Evolutionary conservation across 2,329 filamentous ascomycete species (phyloP).

Genomic region (Aspergillus sp.): DNA sequence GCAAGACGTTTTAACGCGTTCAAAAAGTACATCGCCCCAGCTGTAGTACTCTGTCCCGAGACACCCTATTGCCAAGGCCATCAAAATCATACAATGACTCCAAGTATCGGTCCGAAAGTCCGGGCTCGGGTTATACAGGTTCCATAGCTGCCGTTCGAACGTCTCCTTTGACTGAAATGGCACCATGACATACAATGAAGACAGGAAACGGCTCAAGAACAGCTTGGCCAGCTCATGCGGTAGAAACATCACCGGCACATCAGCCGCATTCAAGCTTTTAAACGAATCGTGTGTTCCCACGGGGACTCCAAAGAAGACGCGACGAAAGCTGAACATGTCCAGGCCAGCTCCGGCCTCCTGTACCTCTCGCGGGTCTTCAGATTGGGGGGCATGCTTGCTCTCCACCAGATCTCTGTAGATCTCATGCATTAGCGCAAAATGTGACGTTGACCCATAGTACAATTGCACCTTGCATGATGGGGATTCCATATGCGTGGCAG

Average conservation of each 20-base stretch:
- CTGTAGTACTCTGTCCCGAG: slow-evolving; percentile 40
- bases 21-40: slow-evolving; percentile 44
- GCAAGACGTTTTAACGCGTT: slow-evolving; percentile 43
- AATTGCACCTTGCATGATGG: slow-evolving; percentile 47
- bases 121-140: slow-evolving; percentile 33
- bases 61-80: slow-evolving; percentile 40
- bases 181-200: slow-evolving; percentile 40
- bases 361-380: slow-evolving; percentile 28
- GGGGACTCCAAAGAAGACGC: slow-evolving; percentile 43
- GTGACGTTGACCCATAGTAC: slow-evolving; percentile 50
- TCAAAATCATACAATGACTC: slow-evolving; percentile 38
- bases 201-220: slow-evolving; percentile 43
- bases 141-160: slow-evolving; percentile 36
- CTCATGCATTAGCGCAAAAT: slow-evolving; percentile 46
- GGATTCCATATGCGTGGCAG: slow-evolving; percentile 47
- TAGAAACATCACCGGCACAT: slow-evolving; percentile 37
- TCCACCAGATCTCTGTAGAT: slow-evolving; percentile 35
- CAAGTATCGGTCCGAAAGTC: slow-evolving; percentile 35
- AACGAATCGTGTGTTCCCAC: slow-evolving; percentile 31
- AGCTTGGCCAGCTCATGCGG: slow-evolving; percentile 39
- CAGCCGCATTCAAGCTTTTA: slow-evolving; percentile 22
- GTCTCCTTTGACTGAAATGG: slow-evolving; percentile 37
- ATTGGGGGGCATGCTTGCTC: slow-evolving; percentile 12
- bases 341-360: slow-evolving; percentile 40
- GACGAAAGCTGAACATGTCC: slow-evolving; percentile 39